These are phyloP conservation scores for Lachancea waltii DNA, from an alignment of 805 yeast genomes.

Conservation along the genomic window DNA sequence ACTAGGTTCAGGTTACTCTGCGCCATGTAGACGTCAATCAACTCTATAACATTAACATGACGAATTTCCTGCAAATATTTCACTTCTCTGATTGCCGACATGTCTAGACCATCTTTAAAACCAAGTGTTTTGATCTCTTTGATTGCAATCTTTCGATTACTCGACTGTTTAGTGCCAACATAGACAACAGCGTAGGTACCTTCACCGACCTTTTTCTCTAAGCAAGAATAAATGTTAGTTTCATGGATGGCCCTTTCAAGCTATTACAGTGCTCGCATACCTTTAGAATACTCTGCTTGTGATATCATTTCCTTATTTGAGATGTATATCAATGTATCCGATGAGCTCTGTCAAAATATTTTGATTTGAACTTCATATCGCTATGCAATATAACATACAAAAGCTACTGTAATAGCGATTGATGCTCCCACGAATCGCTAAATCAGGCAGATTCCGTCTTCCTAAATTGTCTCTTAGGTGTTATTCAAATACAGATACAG, in stretches of 20 bases:
- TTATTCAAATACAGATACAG: constrained; percentile 9
- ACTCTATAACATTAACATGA: constrained; percentile 76
- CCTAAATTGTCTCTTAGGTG: constrained; percentile 7
- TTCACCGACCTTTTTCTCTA: constrained; percentile 89
- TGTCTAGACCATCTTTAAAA: constrained; percentile 93
- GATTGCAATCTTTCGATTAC: constrained; percentile 66
- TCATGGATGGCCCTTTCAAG: neutral
- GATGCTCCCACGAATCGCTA: neutral
- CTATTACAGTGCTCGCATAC: constrained; percentile 10
- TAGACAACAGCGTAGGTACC: constrained; percentile 98
- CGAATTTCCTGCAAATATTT: constrained; percentile 78
- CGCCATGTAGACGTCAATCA: constrained; percentile 78
- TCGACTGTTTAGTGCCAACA: constrained; percentile 53
- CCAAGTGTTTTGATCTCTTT: constrained; percentile 93
- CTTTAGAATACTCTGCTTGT: constrained; percentile 19
- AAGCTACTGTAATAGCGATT: too few relatives aligned
- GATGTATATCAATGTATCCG: neutral
- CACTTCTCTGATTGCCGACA: constrained; percentile 94
- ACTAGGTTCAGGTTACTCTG: constrained; percentile 68
- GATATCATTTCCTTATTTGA: constrained; percentile 1
- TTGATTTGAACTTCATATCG: neutral
- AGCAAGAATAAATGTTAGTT: constrained; percentile 1
- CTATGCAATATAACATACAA: too few relatives aligned
- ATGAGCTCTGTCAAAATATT: neutral
- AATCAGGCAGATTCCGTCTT: neutral